A percentile compares a stretch with the other conserved stretches of the same genome.
phyloP scores from a whole-genome alignment of 2,329 filamentous ascomycete species.

The Apiospora sp. region DNA sequence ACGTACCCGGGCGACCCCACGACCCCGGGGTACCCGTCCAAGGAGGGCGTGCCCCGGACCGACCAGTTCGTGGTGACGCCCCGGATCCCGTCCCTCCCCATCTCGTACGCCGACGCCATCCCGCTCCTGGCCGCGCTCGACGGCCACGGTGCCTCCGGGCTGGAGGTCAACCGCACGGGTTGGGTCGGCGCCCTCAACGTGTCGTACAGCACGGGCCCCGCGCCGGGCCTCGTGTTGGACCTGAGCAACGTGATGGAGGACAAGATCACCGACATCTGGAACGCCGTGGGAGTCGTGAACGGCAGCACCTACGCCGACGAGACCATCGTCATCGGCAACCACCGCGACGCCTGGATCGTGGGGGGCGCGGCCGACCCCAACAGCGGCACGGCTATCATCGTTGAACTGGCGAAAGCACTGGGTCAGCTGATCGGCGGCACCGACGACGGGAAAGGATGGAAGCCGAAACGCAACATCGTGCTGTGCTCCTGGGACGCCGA shows the following conservation, averaged over 20 bases:
- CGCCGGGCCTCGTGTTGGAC: conserved; percentile 67
- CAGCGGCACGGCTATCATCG: conserved; percentile 78
- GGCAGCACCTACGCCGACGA: conserved; percentile 75
- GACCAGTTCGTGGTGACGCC: conserved; percentile 70
- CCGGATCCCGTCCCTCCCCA: conserved; percentile 80
- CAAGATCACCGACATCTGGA: conserved; percentile 74
- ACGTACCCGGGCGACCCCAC: conserved; percentile 72
- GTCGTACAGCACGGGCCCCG: conserved; percentile 52
- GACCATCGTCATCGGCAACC: conserved; percentile 81
- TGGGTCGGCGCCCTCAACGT: conserved; percentile 64
- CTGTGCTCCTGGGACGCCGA: conserved; percentile 77
- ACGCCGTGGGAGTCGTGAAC: conserved; percentile 83
- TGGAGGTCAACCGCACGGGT: conserved; percentile 66
- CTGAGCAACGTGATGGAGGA: conserved; percentile 75
- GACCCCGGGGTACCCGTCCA: conserved; percentile 83
- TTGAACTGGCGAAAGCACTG: conserved; percentile 78
- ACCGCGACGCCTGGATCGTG: conserved; percentile 83
- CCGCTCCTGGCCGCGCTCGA: conserved; percentile 82
- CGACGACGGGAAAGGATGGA: no score
- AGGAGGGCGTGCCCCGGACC: conserved; percentile 72
- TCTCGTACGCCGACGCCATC: conserved; percentile 79
- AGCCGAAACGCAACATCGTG: conserved; percentile 79
- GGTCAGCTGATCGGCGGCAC: conserved; percentile 66
- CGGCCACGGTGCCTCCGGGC: conserved; percentile 74
- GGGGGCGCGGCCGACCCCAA: conserved; percentile 89